phyloP scores from a whole-genome alignment of 2,329 filamentous ascomycete species.

The Penicillium sp. region DNA sequence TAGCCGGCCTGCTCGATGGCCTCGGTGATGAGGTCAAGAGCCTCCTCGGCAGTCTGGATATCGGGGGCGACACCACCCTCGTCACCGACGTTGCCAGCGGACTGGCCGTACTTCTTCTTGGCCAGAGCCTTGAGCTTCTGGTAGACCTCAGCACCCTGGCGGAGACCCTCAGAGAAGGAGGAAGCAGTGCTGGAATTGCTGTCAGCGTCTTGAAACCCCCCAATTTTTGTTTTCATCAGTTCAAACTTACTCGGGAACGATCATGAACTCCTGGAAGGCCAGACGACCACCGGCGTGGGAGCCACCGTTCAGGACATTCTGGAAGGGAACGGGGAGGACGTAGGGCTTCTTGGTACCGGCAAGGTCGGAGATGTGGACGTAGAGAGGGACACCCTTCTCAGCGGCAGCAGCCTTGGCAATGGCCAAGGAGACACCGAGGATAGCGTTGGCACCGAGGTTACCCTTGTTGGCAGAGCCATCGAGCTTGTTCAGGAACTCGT shows the following conservation, averaged over 20 bases:
- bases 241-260: conserved; percentile 72
- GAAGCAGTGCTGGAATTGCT: conserved; percentile 67
- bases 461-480: conserved; percentile 86
- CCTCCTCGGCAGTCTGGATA: conserved; percentile 96
- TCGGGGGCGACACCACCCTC: conserved; percentile 99
- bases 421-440: conserved; percentile 82
- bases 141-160: conserved; percentile 97
- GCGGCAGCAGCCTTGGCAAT: conserved; percentile 87
- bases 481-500: conserved; percentile 82
- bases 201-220: conserved; percentile 2
- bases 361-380: conserved; percentile 84
- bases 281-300: conserved; percentile 97
- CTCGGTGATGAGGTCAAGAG: conserved; percentile 91
- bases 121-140: conserved; percentile 94
- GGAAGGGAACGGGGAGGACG: conserved; percentile 87
- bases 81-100: conserved; percentile 97
- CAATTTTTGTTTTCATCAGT: not conserved
- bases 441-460: conserved; percentile 86
- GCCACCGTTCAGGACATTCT: conserved; percentile 91
- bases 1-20: conserved; percentile 96
- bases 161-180: conserved; percentile 92
- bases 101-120: conserved; percentile 99
- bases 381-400: conserved; percentile 85
- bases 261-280: conserved; percentile 97
- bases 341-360: conserved; percentile 91